Conservation (phyloP, 768 basidiomycete species). For the Daedalea quercina region DNA sequence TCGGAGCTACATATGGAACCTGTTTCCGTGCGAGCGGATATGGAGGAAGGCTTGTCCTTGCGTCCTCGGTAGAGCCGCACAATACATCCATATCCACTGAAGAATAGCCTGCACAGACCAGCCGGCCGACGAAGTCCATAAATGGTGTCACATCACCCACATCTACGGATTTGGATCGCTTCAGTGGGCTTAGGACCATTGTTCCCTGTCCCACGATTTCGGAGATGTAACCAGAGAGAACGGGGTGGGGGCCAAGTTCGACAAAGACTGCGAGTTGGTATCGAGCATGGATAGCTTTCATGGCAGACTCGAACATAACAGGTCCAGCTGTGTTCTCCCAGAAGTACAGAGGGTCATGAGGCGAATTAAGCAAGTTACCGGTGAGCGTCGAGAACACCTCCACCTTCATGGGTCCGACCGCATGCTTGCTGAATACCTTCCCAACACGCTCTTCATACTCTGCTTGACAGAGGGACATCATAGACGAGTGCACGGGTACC, state of each 20-base stretch:
- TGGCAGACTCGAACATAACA: slow-evolving; percentile 30
- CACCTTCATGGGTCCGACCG: slow-evolving; percentile 20
- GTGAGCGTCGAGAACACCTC: slow-evolving; percentile 32
- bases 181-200: slow-evolving; percentile 21
- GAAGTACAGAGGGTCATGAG: slow-evolving; percentile 31
- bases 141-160: slow-evolving; percentile 10
- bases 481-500: slow-evolving; percentile 31
- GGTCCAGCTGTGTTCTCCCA: slow-evolving; percentile 33
- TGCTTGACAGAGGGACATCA: slow-evolving; percentile 30
- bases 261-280: slow-evolving; percentile 25
- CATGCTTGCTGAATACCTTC: slow-evolving; percentile 28
- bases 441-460: slow-evolving; percentile 22
- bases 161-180: slow-evolving; percentile 21
- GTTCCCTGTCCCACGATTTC: slow-evolving; percentile 12
- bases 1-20: slow-evolving; percentile 17
- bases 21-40: slow-evolving; percentile 27
- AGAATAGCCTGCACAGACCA: slow-evolving; percentile 25
- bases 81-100: slow-evolving; percentile 26
- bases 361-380: slow-evolving; percentile 15
- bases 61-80: slow-evolving; percentile 11
- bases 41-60: not conserved
- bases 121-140: slow-evolving; percentile 22
- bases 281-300: slow-evolving; percentile 11
- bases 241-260: slow-evolving; percentile 36
- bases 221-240: slow-evolving; percentile 27